Evolutionary conservation across 1,284 basidiomycete genomes (phyloP).

Genomic region (Puccinia hordei): DNA sequence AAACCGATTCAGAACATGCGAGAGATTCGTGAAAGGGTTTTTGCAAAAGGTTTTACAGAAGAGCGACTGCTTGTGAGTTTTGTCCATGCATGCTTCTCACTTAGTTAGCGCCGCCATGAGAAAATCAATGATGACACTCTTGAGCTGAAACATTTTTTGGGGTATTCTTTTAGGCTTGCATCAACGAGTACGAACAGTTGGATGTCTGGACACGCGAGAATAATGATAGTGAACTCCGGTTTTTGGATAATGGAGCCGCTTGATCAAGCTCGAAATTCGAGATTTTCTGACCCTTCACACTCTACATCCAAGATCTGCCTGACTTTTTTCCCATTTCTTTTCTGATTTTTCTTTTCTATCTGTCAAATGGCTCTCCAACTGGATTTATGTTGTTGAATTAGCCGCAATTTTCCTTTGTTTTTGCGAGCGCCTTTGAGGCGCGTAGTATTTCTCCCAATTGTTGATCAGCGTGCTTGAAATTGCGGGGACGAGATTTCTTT

Average conservation of each 20-base stretch:
- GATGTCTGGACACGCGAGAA: constrained; percentile 53
- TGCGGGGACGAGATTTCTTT: neutral
- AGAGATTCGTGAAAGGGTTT: constrained; percentile 78
- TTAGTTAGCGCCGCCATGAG: too few species aligned
- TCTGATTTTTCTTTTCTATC: neutral
- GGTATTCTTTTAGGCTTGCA: constrained; percentile 52
- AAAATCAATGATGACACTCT: neutral
- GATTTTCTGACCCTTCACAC: neutral
- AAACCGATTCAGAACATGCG: constrained; percentile 67
- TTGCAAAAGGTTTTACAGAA: constrained; percentile 86
- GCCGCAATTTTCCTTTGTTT: neutral
- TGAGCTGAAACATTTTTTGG: neutral
- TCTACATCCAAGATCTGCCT: neutral
- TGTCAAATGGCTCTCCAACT: neutral
- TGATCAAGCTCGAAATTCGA: neutral
- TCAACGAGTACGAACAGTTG: constrained; percentile 55
- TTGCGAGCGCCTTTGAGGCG: neutral
- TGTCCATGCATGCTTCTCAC: constrained; percentile 62
- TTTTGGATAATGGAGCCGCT: constrained; percentile 46
- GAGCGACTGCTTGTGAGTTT: constrained; percentile 77
- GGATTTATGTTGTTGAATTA: neutral
- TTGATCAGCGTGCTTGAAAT: neutral
- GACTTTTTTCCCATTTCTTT: neutral
- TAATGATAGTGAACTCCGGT: constrained; percentile 45
- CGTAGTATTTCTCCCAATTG: neutral